A percentile compares a stretch with the other conserved stretches of the same genome.
Evolutionary conservation across 345 rosid genomes (phyloP).

Genomic region (Microthlaspi erraticum): DNA sequence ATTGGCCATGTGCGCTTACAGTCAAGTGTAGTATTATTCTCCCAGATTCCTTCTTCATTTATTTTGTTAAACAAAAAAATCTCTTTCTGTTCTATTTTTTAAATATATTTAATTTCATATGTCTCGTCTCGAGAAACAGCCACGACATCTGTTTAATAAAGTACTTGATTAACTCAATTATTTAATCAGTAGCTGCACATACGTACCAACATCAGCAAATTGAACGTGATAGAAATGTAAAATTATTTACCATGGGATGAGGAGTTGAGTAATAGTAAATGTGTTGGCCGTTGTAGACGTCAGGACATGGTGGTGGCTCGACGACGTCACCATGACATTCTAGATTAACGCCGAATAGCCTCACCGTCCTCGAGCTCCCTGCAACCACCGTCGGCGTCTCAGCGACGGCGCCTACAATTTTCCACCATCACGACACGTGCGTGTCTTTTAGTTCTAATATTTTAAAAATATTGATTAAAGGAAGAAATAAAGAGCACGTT

Average conservation of each 20-base stretch:
- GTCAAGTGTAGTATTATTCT: constrained; percentile 42
- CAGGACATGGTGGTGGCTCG: constrained; percentile 40
- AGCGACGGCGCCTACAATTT: constrained; percentile 44
- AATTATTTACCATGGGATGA: constrained; percentile 37
- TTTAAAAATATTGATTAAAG: not conserved
- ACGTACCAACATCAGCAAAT: constrained; percentile 26
- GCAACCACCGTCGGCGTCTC: constrained; percentile 39
- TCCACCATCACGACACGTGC: constrained; percentile 43
- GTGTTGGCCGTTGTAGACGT: constrained; percentile 37
- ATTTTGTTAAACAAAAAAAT: constrained; percentile 18
- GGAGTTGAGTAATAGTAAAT: constrained; percentile 43
- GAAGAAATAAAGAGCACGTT: constrained; percentile 43
- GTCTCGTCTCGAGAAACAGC: constrained; percentile 48
- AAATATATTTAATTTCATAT: constrained; percentile 27
- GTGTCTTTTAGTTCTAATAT: constrained; percentile 26
- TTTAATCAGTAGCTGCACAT: constrained; percentile 6
- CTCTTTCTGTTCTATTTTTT: constrained; percentile 11
- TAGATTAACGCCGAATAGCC: constrained; percentile 90
- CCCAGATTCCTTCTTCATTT: constrained; percentile 26
- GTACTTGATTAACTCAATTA: not conserved
- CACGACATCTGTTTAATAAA: constrained; percentile 34
- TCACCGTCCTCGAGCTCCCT: constrained; percentile 67
- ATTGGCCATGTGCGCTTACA: constrained; percentile 42
- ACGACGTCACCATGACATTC: constrained; percentile 63
- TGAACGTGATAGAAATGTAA: constrained; percentile 4